phyloP scores from a whole-genome alignment of 306 rosid genomes.

The Gynostemma pentaphyllum region DNA sequence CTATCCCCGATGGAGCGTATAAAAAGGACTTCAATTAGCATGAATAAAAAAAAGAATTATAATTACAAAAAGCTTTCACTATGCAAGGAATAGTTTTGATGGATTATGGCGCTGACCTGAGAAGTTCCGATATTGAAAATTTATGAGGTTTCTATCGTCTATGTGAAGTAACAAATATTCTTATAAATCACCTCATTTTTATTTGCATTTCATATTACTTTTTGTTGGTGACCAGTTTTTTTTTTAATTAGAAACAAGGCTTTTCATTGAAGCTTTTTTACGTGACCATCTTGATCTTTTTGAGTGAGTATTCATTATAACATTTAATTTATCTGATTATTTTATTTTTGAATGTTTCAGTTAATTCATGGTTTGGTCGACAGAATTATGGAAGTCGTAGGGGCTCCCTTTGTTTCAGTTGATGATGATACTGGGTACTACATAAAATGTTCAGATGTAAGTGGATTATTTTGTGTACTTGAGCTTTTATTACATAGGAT shows the following conservation, averaged over 20 bases:
- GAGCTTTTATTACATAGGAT: not conserved
- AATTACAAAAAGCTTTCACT: too few relatives aligned
- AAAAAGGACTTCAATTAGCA: too few relatives aligned
- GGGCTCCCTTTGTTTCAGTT: slow-evolving; percentile 49
- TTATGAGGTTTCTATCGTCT: too few relatives aligned
- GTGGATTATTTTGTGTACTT: slow-evolving; percentile 11
- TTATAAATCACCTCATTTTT: not conserved
- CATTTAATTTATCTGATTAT: not conserved
- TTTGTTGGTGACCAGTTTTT: too few relatives aligned
- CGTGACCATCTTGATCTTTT: not conserved
- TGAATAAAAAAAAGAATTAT: too few relatives aligned
- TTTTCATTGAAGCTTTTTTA: too few relatives aligned
- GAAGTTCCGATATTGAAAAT: too few relatives aligned
- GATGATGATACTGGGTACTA: slow-evolving; percentile 50
- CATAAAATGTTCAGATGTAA: slow-evolving; percentile 58
- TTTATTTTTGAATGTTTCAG: slow-evolving; percentile 29
- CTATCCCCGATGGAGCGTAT: too few relatives aligned
- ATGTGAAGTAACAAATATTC: not conserved
- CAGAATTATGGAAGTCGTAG: slow-evolving; percentile 69
- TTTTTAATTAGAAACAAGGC: too few relatives aligned
- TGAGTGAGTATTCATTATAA: not conserved
- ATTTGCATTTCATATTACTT: not conserved
- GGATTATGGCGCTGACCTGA: too few relatives aligned
- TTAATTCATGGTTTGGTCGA: slow-evolving; percentile 91
- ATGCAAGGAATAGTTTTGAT: too few relatives aligned